A percentile compares a stretch with the other conserved stretches of the same genome.
These are phyloP conservation scores for Lolium multiflorum DNA, from an alignment of 176 grass and related monocot species.

Conservation along the genomic window DNA sequence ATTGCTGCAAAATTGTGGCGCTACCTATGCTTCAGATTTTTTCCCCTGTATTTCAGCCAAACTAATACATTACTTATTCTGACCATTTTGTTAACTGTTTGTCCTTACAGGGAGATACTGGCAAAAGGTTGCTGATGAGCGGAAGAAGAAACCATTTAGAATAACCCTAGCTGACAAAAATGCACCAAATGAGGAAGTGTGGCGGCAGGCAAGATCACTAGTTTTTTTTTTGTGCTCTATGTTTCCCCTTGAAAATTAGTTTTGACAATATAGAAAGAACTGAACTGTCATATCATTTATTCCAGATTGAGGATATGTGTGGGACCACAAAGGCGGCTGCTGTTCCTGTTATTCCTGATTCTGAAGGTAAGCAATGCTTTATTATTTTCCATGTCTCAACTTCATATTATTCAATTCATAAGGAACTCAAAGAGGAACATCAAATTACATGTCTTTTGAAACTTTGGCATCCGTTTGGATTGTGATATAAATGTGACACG, in stretches of 20 bases:
- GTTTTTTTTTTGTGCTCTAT: constrained; percentile 1
- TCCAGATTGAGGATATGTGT: constrained; percentile 95
- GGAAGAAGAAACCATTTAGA: constrained; percentile 82
- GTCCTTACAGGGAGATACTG: constrained; percentile 85
- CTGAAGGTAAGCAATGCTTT: constrained; percentile 72
- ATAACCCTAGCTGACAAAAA: constrained; percentile 99
- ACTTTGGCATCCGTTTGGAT: constrained; percentile 7
- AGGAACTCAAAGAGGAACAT: constrained; percentile 1
- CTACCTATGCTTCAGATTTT: not conserved
- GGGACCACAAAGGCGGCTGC: constrained; percentile 70
- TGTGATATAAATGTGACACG: constrained; percentile 22
- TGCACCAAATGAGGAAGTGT: constrained; percentile 98
- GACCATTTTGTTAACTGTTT: constrained; percentile 30
- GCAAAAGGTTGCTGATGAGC: constrained; percentile 87
- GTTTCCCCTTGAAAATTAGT: constrained; percentile 23
- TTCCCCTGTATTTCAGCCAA: not conserved
- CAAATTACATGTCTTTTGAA: constrained; percentile 15
- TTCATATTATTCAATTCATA: not conserved
- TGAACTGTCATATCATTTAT: constrained; percentile 47
- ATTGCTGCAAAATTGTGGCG: not conserved
- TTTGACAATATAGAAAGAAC: constrained; percentile 26
- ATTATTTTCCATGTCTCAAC: constrained; percentile 10
- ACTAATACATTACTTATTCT: constrained; percentile 19
- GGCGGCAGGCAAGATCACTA: constrained; percentile 72
- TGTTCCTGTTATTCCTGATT: constrained; percentile 89